phyloP scores from a whole-genome alignment of 805 yeast genomes.

The Clavispora phyllophila region DNA sequence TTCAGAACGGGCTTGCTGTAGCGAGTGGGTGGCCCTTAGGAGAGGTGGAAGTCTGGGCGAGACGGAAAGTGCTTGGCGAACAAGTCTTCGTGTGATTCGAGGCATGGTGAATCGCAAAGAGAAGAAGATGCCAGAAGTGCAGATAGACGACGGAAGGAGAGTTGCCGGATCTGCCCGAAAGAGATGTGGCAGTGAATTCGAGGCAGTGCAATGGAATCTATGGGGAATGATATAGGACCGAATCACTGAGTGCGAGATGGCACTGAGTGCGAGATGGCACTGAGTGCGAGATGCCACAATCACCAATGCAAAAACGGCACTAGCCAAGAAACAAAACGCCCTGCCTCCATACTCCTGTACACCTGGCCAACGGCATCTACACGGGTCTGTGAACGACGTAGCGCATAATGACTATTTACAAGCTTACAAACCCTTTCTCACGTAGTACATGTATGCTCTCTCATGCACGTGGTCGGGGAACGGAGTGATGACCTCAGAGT shows the following conservation, averaged over 20 bases:
- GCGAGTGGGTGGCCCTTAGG: constrained; percentile 24
- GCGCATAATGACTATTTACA: constrained; percentile 10
- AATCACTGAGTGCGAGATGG: too few relatives aligned
- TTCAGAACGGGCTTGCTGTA: constrained; percentile 48
- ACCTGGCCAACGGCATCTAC: too few relatives aligned
- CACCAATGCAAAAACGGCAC: too few relatives aligned
- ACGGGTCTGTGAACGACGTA: background rate
- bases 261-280: too few relatives aligned
- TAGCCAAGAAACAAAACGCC: too few relatives aligned
- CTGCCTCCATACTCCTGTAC: too few relatives aligned
- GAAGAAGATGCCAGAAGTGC: background rate
- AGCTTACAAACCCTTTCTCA: constrained; percentile 57
- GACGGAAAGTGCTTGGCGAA: constrained; percentile 22
- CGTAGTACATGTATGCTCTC: constrained; percentile 92
- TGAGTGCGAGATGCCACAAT: too few relatives aligned
- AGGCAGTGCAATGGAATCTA: too few relatives aligned
- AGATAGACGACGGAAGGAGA: background rate
- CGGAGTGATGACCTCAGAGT: constrained; percentile 92
- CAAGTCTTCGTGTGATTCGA: constrained; percentile 24
- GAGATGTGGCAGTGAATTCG: too few relatives aligned
- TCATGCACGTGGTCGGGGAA: constrained; percentile 77
- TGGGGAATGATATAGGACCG: too few relatives aligned
- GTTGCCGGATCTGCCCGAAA: too few relatives aligned
- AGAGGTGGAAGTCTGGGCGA: constrained; percentile 30
- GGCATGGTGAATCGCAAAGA: too few relatives aligned